Evolutionary conservation across 495 filamentous ascomycete genomes (phyloP), one percentile per base, ranked within the genome.

Genomic region (Aspergillus hancockii): DNA sequence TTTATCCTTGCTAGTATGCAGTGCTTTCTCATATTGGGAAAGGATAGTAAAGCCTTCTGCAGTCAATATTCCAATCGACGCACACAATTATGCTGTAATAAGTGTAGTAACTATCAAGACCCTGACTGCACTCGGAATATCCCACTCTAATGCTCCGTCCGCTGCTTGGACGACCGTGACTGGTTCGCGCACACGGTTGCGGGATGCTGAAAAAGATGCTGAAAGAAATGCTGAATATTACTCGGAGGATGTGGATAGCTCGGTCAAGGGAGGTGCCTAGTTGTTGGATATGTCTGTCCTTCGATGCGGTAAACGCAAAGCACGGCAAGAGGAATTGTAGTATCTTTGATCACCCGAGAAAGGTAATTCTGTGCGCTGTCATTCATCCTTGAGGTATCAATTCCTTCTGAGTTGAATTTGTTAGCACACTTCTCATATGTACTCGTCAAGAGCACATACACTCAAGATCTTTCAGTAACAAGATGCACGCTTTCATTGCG

Each of bases 401-500:
- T 40, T 3, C 36, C 16, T 40, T n/a, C 3, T 40, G n/a, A n/a
- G 36, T 12, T 3, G 3, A 40, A 40, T 2, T 10, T 40, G 36
- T 40, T 40, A 40, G 36, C 36, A 40, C 2, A 40, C 16, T 3
- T n/a, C 2, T 40, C 16, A n/a, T 3, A n/a, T 40, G 36, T 14
- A 22, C 2, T 16, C 22, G 19, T 2, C 5, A 19, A 36, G 9
- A 22, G 8, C 3, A 43, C 55, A 40, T 57, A 65, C 58, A 55
- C 22, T 52, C 14, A 0, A 62, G n/a, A 3, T 23, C 54, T 19
- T 60, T 45, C 50, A 69, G 45, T 30, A 69, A n/a, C 3, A 46
- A 40, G 55, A 69, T 50, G 40, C 61, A 63, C 19, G 30, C 47
- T 19, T 49, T 61, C 67, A 69, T 69, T 5, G 63, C 67, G 52